Percentiles rank a stretch among this genome's conserved stretches.
These are phyloP conservation scores for Neurospora crassa DNA, from an alignment of 2,329 filamentous ascomycete genomes.

Conservation along the genomic window DNA sequence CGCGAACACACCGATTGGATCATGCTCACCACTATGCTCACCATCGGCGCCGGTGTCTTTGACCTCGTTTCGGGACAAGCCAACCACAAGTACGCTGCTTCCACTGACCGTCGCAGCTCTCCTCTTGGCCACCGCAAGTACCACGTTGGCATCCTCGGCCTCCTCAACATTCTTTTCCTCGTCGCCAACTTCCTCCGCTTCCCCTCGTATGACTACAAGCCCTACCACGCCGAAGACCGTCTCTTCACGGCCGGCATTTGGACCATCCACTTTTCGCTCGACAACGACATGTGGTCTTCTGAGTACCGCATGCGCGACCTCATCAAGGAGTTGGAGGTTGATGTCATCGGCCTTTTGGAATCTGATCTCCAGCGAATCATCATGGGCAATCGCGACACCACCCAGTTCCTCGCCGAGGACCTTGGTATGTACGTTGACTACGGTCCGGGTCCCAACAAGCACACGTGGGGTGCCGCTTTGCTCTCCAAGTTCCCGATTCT, in stretches of 20 bases:
- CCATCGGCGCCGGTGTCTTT: slow-evolving; percentile 78
- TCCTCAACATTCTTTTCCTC: slow-evolving; percentile 71
- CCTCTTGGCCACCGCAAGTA: slow-evolving; percentile 37
- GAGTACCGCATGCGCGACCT: slow-evolving; percentile 89
- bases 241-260: slow-evolving; percentile 91
- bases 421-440: slow-evolving; percentile 98
- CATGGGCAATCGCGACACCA: slow-evolving; percentile 97
- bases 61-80: slow-evolving; percentile 49
- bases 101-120: slow-evolving; percentile 28
- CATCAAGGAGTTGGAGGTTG: slow-evolving; percentile 89
- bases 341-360: slow-evolving; percentile 91
- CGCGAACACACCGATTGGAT: slow-evolving; percentile 95
- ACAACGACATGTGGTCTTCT: slow-evolving; percentile 98
- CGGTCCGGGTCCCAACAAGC: slow-evolving; percentile 94
- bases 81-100: slow-evolving; percentile 24
- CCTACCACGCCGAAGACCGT: slow-evolving; percentile 81
- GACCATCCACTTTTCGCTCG: slow-evolving; percentile 96
- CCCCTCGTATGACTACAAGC: slow-evolving; percentile 82
- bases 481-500: slow-evolving; percentile 96
- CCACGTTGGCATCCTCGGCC: slow-evolving; percentile 49
- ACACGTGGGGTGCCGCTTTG: slow-evolving; percentile 91
- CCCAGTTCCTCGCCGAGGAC: slow-evolving; percentile 90
- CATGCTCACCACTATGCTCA: slow-evolving; percentile 76
- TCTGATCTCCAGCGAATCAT: slow-evolving; percentile 94
- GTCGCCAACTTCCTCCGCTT: slow-evolving; percentile 81